These are phyloP conservation scores for Calonectria hongkongensis DNA, from an alignment of 2,329 filamentous ascomycete species.

Conservation along the genomic window DNA sequence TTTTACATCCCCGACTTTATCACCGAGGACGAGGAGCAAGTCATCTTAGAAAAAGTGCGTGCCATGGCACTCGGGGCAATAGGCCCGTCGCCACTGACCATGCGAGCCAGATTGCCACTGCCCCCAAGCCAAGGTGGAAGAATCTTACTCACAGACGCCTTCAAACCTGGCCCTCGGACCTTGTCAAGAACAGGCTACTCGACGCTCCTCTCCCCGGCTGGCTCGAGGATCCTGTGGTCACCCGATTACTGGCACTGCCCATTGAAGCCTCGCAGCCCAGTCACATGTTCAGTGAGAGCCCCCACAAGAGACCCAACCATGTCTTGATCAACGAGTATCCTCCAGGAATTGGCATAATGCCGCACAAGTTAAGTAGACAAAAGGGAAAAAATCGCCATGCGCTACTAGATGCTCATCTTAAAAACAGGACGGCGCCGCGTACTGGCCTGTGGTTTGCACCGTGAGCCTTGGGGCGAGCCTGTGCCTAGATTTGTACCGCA, in stretches of 20 bases:
- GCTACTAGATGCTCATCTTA: conserved; percentile 58
- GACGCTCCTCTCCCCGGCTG: conserved; percentile 84
- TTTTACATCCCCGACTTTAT: conserved; percentile 95
- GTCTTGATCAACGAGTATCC: conserved; percentile 95
- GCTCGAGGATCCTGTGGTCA: conserved; percentile 82
- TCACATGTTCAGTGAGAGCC: conserved; percentile 77
- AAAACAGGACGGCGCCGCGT: conserved; percentile 84
- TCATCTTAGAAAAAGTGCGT: conserved; percentile 81
- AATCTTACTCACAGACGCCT: conserved; percentile 90
- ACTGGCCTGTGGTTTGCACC: conserved; percentile 91
- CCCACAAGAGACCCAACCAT: conserved; percentile 88
- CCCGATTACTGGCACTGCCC: conserved; percentile 73
- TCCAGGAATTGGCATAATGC: conserved; percentile 94
- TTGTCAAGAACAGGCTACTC: conserved; percentile 86
- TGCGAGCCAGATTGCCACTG: conserved; percentile 70
- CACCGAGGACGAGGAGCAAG: conserved; percentile 81
- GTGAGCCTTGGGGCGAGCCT: conserved; percentile 87
- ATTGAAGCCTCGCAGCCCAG: conserved; percentile 53
- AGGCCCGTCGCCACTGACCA: conserved; percentile 44
- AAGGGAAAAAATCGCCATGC: conserved; percentile 38
- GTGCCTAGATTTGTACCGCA: conserved; percentile 85
- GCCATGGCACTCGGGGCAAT: conserved; percentile 47
- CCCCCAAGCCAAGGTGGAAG: conserved; percentile 88
- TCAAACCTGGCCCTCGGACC: conserved; percentile 91
- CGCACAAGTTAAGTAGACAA: conserved; percentile 80